Evolutionary conservation across 2,329 filamentous ascomycete genomes (phyloP).

Genomic region (Curvularia sp.): DNA sequence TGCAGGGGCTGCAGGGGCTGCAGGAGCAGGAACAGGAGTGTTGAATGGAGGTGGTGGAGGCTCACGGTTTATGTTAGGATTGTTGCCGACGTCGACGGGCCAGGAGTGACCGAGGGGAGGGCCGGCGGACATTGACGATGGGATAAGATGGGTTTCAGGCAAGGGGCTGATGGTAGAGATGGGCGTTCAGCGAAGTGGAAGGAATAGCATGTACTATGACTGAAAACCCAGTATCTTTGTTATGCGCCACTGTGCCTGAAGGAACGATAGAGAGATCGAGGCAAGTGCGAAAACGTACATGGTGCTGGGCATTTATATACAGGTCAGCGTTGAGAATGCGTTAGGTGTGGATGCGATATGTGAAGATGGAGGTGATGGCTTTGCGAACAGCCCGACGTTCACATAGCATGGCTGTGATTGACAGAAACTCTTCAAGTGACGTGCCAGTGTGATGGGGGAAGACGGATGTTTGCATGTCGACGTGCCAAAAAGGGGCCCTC

Average conservation of each 20-base stretch:
- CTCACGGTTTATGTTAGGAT: conserved; percentile 46
- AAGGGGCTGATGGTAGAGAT: not conserved
- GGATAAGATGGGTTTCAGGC: not conserved
- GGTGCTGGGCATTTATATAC: conserved; percentile 8
- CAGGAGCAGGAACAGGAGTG: conserved; percentile 16
- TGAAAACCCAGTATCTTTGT: not conserved
- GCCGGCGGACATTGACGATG: conserved; percentile 33
- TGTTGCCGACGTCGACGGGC: conserved; percentile 41
- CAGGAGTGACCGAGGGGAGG: conserved; percentile 39
- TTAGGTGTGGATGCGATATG: conserved; percentile 10
- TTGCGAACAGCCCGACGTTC: conserved; percentile 17
- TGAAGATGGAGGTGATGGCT: conserved; percentile 25
- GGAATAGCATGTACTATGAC: not conserved
- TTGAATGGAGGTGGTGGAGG: conserved; percentile 36
- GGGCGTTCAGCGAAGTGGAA: not conserved
- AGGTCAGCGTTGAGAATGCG: not conserved
- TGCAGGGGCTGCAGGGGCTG: conserved; percentile 12
- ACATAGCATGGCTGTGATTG: not conserved
- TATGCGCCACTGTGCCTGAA: not conserved
- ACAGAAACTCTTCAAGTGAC: not conserved
- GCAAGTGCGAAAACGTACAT: not conserved
- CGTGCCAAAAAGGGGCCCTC: not conserved
- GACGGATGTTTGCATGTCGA: conserved; percentile 19
- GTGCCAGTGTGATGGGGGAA: not conserved
- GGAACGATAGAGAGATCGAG: conserved; percentile 1